Evolutionary conservation across 495 filamentous ascomycete genomes (phyloP).

Genomic region (Friedmanniomyces simplex): DNA sequence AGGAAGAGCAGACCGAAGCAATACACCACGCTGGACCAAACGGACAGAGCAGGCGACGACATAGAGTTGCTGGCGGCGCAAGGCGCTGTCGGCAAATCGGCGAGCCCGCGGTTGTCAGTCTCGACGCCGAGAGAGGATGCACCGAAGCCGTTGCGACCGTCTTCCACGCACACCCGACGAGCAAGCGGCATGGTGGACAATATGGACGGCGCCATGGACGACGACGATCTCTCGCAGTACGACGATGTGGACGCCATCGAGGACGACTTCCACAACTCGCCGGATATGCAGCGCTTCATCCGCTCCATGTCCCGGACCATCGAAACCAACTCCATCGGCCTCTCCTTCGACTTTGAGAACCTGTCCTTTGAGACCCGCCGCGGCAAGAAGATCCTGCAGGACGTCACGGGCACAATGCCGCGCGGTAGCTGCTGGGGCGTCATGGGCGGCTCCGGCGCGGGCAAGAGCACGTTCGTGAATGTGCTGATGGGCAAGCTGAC

Average conservation of each 20-base stretch:
- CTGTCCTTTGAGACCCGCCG: slow-evolving; percentile 38
- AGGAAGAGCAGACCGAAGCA: slow-evolving; percentile 19
- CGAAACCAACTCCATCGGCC: slow-evolving; percentile 38
- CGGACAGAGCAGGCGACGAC: slow-evolving; percentile 28
- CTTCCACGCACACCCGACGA: slow-evolving; percentile 8
- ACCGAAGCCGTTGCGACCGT: background rate
- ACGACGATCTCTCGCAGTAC: slow-evolving; percentile 10
- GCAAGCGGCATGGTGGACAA: slow-evolving; percentile 17
- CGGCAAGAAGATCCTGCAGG: slow-evolving; percentile 38
- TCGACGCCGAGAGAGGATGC: background rate
- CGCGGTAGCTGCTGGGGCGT: slow-evolving; percentile 39
- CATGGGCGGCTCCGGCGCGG: slow-evolving; percentile 29
- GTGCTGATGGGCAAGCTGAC: slow-evolving; percentile 26
- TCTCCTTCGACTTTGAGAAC: slow-evolving; percentile 38
- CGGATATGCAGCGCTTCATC: slow-evolving; percentile 33
- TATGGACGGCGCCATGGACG: slow-evolving; percentile 16
- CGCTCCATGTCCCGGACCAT: slow-evolving; percentile 41
- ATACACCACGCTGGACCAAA: slow-evolving; percentile 26
- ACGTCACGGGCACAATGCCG: slow-evolving; percentile 42
- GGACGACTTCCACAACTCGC: slow-evolving; percentile 18
- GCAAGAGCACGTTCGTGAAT: slow-evolving; percentile 31
- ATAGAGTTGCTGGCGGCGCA: background rate
- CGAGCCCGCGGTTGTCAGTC: slow-evolving; percentile 7
- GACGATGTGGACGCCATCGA: slow-evolving; percentile 26
- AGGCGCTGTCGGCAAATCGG: background rate